phyloP scores from a whole-genome alignment of 139 green algal species.

The Yamagishiella unicocca region DNA sequence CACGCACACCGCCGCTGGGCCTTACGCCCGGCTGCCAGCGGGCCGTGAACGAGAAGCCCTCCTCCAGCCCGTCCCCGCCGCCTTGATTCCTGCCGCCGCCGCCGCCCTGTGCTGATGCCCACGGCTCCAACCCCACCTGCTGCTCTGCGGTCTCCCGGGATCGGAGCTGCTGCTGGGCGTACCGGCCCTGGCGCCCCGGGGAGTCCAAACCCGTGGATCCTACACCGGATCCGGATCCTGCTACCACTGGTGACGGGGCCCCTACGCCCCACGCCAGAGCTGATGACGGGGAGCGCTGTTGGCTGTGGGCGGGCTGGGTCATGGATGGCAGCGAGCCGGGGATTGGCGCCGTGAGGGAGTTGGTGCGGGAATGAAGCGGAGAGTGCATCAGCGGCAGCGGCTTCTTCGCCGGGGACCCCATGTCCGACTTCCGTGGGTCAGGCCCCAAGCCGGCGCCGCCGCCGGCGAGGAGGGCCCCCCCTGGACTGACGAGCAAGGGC shows the following conservation, averaged over 20 bases:
- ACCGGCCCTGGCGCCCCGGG: too few species aligned
- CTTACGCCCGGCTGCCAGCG: too few species aligned
- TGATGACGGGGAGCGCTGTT: not conserved
- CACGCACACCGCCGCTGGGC: too few species aligned
- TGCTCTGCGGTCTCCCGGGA: not conserved
- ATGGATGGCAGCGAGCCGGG: conserved; percentile 23
- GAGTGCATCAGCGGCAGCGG: not conserved
- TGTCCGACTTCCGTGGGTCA: not conserved
- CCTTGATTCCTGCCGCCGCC: too few species aligned
- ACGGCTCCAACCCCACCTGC: not conserved
- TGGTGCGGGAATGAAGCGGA: not conserved
- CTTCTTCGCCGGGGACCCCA: not conserved
- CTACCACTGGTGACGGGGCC: too few species aligned
- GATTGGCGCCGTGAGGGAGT: not conserved
- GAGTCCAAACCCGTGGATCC: not conserved
- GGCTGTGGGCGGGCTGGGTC: not conserved
- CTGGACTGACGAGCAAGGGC: not conserved
- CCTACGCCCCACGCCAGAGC: not conserved
- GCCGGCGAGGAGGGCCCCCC: not conserved
- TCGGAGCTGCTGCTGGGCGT: not conserved
- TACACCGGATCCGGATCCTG: too few species aligned
- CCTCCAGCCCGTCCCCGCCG: too few species aligned
- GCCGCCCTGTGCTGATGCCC: too few species aligned
- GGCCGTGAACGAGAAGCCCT: too few species aligned
- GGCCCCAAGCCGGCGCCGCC: not conserved